Percentiles rank a stretch among this genome's conserved stretches.
phyloP scores from a whole-genome alignment of 768 basidiomycete species.

The Russula griseocarnosa region DNA sequence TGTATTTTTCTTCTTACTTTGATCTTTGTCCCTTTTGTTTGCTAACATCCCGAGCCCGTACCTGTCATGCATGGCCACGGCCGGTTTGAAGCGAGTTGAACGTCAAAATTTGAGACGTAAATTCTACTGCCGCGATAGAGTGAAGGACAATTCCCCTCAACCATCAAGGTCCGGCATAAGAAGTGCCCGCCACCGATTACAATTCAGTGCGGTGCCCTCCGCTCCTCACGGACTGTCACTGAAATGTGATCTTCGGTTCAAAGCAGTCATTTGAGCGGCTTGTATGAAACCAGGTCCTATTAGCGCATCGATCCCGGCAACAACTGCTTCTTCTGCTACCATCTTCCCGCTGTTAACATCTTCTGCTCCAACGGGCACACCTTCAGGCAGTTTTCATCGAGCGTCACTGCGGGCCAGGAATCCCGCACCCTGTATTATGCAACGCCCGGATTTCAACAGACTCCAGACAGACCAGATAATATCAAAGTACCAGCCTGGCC shows the following conservation, averaged over 20 bases:
- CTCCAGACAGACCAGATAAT: slow-evolving; percentile 21
- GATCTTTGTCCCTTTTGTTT: slow-evolving; percentile 10
- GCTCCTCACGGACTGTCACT: neutral
- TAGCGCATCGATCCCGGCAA: slow-evolving; percentile 11
- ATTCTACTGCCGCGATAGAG: slow-evolving; percentile 26
- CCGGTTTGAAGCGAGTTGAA: slow-evolving; percentile 15
- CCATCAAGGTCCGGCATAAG: slow-evolving; percentile 29
- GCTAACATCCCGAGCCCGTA: slow-evolving; percentile 10
- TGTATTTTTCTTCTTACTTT: slow-evolving; percentile 3
- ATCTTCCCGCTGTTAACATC: slow-evolving; percentile 20
- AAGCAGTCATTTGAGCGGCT: slow-evolving; percentile 26
- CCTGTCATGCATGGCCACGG: slow-evolving; percentile 12
- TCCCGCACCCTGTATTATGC: slow-evolving; percentile 27
- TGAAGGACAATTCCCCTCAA: slow-evolving; percentile 29
- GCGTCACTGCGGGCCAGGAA: slow-evolving; percentile 16
- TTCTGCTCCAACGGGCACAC: slow-evolving; percentile 19
- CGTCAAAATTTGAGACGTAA: slow-evolving; percentile 20
- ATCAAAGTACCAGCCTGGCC: slow-evolving; percentile 19
- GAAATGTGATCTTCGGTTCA: slow-evolving; percentile 12
- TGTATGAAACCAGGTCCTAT: slow-evolving; percentile 21
- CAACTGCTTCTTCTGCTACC: slow-evolving; percentile 13
- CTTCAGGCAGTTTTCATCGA: slow-evolving; percentile 13
- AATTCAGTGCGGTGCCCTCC: slow-evolving; percentile 23
- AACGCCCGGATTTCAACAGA: slow-evolving; percentile 26
- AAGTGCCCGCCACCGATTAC: slow-evolving; percentile 27